Evolutionary conservation across 2,329 filamentous ascomycete species (phyloP).

Genomic region (Sclerotinia glacialis): DNA sequence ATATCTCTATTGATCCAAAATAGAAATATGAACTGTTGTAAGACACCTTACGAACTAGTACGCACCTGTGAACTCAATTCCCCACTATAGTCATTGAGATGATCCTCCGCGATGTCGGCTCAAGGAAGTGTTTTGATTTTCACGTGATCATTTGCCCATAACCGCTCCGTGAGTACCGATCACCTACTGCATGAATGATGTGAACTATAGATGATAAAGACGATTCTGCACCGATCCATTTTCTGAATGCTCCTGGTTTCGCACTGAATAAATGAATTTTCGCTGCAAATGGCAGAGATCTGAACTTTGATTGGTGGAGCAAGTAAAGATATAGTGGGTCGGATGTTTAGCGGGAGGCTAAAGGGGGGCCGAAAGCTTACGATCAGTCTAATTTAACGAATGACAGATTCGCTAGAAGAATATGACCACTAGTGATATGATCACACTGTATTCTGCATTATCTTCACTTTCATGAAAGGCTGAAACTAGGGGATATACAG

Average conservation of each 20-base stretch:
- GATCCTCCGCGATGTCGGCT: background rate
- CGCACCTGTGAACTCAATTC: accelerated
- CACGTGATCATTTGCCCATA: background rate
- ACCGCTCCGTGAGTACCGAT: background rate
- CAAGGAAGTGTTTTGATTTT: background rate
- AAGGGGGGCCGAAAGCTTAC: background rate
- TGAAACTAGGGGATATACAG: background rate
- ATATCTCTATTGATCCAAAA: no score
- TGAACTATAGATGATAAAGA: no score
- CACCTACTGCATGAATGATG: no score
- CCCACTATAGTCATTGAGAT: background rate
- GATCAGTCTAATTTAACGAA: background rate
- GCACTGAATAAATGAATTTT: background rate
- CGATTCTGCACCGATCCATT: no score
- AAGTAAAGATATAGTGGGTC: background rate
- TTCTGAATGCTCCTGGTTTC: no score
- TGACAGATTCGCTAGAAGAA: background rate
- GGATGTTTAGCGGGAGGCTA: background rate
- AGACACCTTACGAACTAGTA: background rate
- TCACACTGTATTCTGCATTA: no score
- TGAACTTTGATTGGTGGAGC: background rate
- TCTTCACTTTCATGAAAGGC: background rate
- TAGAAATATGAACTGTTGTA: background rate
- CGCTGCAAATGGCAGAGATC: background rate
- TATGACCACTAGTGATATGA: background rate